Evolutionary conservation across 2,329 filamentous ascomycete genomes (phyloP), one percentile per base, ranked within the genome.

Genomic region (Fusarium sp.): DNA sequence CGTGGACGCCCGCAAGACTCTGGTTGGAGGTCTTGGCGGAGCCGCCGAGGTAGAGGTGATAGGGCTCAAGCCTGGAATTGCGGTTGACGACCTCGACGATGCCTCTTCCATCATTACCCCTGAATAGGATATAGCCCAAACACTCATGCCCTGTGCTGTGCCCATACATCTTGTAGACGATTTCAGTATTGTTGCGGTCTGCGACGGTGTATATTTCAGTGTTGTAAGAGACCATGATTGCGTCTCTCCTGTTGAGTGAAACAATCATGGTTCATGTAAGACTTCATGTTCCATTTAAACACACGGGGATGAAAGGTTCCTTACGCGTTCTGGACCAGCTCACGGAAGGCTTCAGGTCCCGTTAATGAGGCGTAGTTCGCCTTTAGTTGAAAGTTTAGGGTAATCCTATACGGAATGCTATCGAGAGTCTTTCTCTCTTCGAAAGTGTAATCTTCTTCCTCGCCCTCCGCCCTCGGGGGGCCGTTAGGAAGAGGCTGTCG

Each of bases 311-410:
- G 53, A 10, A 24, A 11, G 33, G 12, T 24, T 55, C 42, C 53
- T 33, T 70, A 79, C 81, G 79, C 82, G 65, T 81, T 81, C 55
- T 81, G 79, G 22, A 81, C 70, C 5, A 82, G 64, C 67, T 82
- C 81, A 17, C 79, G 75, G 29, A 82, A 82, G 6, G 80, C 80
- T 62, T 81, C 75, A 12, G 62, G 38, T 4, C 69, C 63, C 2
- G 42, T 46, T 69, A 70, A 76, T 20, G 62, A 53, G 6, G 67
- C 69, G 61, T 71, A 74, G 10, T 17, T 53, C 7, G 64, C 38
- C 11, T 8, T 44, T n/a, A 59, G 33, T 8, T 17, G 24, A 17
- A 56, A 31, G 22, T 17, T 16, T 4, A 53, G 36, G 14, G 27
- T 49, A 12, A 29, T 2, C 22, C 16, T 27, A 5, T 20, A 16